A percentile compares a stretch with the other conserved stretches of the same genome.
Evolutionary conservation across 495 filamentous ascomycete genomes (phyloP).

Genomic region (Tetracladium marchalianum): DNA sequence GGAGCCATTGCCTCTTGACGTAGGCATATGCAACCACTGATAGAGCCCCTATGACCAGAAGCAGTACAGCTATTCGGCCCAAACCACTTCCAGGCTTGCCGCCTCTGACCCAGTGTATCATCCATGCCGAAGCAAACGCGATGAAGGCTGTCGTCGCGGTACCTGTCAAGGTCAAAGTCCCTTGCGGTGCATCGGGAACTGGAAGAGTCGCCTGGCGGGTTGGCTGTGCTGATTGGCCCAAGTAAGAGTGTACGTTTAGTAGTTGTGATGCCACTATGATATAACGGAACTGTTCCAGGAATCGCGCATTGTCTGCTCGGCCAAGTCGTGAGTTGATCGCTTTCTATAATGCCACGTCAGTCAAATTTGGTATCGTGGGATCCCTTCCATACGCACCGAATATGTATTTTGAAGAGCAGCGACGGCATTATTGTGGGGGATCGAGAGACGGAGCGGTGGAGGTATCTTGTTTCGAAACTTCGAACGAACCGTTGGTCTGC

Average conservation of each 20-base stretch:
- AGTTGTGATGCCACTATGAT: conserved; percentile 92
- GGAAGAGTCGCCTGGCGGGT: conserved; percentile 6
- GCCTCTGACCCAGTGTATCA: conserved; percentile 56
- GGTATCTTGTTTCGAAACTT: conserved; percentile 59
- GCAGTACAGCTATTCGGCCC: conserved; percentile 46
- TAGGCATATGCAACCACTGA: conserved; percentile 58
- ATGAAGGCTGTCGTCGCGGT: conserved; percentile 36
- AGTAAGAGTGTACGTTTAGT: conserved; percentile 53
- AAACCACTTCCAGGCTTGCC: conserved; percentile 36
- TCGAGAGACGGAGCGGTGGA: conserved; percentile 47
- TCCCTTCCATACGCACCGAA: conserved; percentile 36
- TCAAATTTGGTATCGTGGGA: conserved; percentile 13
- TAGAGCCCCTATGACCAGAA: conserved; percentile 44
- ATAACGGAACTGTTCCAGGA: conserved; percentile 93
- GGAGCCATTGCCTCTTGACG: conserved; percentile 72
- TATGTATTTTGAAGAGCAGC: conserved; percentile 45
- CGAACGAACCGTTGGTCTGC: conserved; percentile 53
- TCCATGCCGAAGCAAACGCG: conserved; percentile 63
- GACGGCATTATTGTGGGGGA: conserved; percentile 39
- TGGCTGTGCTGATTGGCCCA: conserved; percentile 5
- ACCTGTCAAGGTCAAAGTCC: conserved; percentile 23
- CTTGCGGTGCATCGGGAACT: conserved; percentile 16
- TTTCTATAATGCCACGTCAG: conserved; percentile 24
- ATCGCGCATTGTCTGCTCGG: conserved; percentile 71
- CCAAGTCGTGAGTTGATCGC: conserved; percentile 69